phyloP scores from a whole-genome alignment of 345 rosid species.

The Garcia nutans region DNA sequence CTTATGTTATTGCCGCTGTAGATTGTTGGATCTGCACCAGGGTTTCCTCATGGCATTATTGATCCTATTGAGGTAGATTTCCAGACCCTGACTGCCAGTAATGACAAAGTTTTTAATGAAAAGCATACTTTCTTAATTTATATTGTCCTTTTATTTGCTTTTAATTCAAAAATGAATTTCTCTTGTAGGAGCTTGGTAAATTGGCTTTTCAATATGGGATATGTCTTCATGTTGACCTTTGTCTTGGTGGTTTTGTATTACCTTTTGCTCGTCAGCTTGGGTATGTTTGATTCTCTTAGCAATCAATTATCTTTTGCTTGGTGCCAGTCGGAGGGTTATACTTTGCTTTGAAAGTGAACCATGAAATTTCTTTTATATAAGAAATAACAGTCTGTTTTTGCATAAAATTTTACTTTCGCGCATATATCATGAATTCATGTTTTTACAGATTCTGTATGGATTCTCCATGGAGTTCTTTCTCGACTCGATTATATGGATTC shows the following conservation, averaged over 20 bases:
- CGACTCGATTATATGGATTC: neutral
- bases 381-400: neutral
- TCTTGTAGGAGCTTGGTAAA: constrained; percentile 80
- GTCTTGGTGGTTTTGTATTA: constrained; percentile 98
- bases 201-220: constrained; percentile 70
- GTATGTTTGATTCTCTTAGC: constrained; percentile 27
- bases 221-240: constrained; percentile 95
- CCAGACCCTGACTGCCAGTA: neutral
- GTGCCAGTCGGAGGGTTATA: neutral
- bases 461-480: neutral
- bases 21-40: constrained; percentile 99
- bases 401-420: neutral
- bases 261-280: constrained; percentile 94
- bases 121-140: constrained; percentile 17
- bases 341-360: neutral
- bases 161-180: constrained; percentile 8
- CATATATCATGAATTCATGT: neutral
- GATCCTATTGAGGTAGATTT: constrained; percentile 85
- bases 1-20: constrained; percentile 36
- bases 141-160: neutral
- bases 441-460: neutral
- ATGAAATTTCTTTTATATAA: neutral
- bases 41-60: constrained; percentile 94
- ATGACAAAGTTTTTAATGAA: neutral
- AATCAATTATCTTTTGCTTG: neutral